Conservation (phyloP, 1,284 basidiomycete species). For the Ceratobasidium sp. region DNA sequence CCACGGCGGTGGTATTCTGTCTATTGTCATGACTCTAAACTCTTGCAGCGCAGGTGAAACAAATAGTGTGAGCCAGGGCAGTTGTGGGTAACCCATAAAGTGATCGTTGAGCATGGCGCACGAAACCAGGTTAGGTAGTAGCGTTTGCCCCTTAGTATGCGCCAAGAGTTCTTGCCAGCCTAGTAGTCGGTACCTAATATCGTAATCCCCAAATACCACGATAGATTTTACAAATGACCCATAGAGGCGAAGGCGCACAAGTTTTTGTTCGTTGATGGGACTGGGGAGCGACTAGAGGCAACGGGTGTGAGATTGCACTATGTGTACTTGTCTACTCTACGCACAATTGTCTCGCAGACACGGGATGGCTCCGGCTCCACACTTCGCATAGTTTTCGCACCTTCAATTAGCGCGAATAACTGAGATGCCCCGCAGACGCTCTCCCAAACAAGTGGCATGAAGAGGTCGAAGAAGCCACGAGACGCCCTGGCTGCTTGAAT, state of each 20-base stretch:
- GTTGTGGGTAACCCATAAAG: background rate
- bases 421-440: background rate
- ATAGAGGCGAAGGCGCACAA: background rate
- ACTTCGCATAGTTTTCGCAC: background rate
- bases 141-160: background rate
- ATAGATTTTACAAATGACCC: background rate
- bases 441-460: constrained; percentile 10
- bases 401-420: background rate
- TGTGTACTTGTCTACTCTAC: background rate
- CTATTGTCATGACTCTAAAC: background rate
- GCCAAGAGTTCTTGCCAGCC: background rate
- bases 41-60: background rate
- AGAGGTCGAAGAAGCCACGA: background rate
- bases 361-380: background rate
- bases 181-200: background rate
- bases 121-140: constrained; percentile 6
- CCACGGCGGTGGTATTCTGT: background rate
- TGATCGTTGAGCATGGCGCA: background rate
- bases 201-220: background rate
- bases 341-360: background rate
- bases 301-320: background rate
- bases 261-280: background rate
- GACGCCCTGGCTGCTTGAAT: background rate
- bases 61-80: background rate
- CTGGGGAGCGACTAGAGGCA: background rate